These are phyloP conservation scores for Vitis vinifera DNA, from an alignment of 164 flowering plant genomes.

Conservation along the genomic window ASM3070453v1 NC_081815.1:5611001-5611500, in stretches of 20 bases:
- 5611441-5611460: conserved; percentile 6
- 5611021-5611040: too few species aligned
- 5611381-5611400: fast-evolving
- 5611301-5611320: fast-evolving
- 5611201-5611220: conserved; percentile 26
- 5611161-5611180: conserved; percentile 15
- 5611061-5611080: too few species aligned
- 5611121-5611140: conserved; percentile 14
- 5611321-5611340: too few species aligned
- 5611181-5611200: conserved; percentile 19
- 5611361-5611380: too few species aligned
- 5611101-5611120: conserved; percentile 16
- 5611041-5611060: too few species aligned
- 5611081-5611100: conserved; percentile 21
- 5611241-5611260: conserved; percentile 7
- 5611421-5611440: neutral
- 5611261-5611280: conserved; percentile 8
- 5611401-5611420: neutral
- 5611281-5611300: conserved; percentile 11
- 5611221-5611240: conserved; percentile 13
- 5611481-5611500: conserved; percentile 7
- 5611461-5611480: conserved; percentile 19
- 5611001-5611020: too few species aligned
- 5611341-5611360: neutral
- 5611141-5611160: conserved; percentile 19